phyloP scores from a whole-genome alignment of 768 basidiomycete genomes.

The Russula vinacea region DNA sequence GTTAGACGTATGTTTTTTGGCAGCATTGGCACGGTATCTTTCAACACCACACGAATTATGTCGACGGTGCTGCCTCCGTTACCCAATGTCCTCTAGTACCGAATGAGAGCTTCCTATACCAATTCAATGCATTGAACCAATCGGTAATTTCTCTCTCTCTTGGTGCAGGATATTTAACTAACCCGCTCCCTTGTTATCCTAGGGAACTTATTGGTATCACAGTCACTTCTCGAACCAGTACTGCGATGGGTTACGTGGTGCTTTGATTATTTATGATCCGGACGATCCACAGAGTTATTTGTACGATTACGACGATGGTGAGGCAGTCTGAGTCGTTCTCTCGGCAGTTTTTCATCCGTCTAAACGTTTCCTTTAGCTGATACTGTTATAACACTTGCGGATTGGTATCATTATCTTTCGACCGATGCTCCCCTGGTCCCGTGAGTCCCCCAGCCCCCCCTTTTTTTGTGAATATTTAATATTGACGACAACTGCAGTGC shows the following conservation, averaged over 20 bases:
- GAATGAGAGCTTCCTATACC: slow-evolving; percentile 41
- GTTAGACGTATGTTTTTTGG: not conserved
- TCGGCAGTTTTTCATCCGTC: not conserved
- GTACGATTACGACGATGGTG: slow-evolving; percentile 38
- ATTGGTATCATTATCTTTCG: slow-evolving; percentile 38
- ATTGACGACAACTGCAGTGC: slow-evolving; percentile 16
- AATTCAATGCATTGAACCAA: slow-evolving; percentile 39
- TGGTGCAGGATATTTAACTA: not conserved
- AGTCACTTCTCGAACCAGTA: slow-evolving; percentile 42
- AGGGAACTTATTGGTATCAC: slow-evolving; percentile 44
- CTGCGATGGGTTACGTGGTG: slow-evolving; percentile 46
- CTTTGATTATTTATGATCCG: slow-evolving; percentile 37
- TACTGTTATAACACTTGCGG: slow-evolving; percentile 49
- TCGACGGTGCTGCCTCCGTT: slow-evolving; percentile 34
- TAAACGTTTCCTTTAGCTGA: slow-evolving; percentile 35
- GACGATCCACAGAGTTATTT: slow-evolving; percentile 34
- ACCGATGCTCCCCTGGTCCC: not conserved
- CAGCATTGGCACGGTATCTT: slow-evolving; percentile 33
- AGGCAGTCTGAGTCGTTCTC: not conserved
- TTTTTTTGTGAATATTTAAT: not conserved
- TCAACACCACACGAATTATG: slow-evolving; percentile 27
- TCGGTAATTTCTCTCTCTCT: slow-evolving; percentile 29
- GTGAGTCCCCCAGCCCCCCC: not conserved
- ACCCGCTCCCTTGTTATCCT: not conserved
- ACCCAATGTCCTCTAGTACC: slow-evolving; percentile 45